These are phyloP conservation scores for Leptodermis oblonga DNA, from an alignment of 257 asterid species.

Conservation along the genomic window DNA sequence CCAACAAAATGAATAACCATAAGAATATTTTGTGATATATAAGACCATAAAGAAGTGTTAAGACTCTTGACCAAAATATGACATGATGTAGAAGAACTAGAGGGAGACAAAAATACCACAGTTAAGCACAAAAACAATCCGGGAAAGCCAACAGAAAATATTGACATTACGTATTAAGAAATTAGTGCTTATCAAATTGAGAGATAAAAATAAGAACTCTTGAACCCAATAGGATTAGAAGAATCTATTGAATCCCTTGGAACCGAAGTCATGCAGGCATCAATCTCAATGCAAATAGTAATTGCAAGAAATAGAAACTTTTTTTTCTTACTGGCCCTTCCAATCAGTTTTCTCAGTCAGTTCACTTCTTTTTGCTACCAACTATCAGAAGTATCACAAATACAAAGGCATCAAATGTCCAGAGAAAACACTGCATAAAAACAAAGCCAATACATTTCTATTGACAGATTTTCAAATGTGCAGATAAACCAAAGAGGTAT, in stretches of 20 bases:
- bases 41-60: background rate
- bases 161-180: background rate
- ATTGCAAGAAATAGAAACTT: background rate
- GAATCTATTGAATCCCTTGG: background rate
- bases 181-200: background rate
- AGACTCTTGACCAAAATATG: background rate
- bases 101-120: background rate
- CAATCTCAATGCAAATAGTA: background rate
- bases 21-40: background rate
- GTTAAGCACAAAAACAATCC: background rate
- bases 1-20: background rate
- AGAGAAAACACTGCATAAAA: background rate
- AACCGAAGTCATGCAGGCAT: background rate
- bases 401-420: background rate
- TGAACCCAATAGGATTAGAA: background rate
- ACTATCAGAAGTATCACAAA: background rate
- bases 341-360: background rate
- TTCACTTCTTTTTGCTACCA: background rate
- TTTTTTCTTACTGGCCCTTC: background rate
- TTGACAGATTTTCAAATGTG: background rate
- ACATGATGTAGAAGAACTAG: background rate
- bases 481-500: background rate
- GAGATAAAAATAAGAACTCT: background rate
- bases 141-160: background rate
- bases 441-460: background rate